A percentile compares a stretch with the other conserved stretches of the same genome.
Conservation (phyloP, 768 basidiomycete species). For the Galerina marginata region DNA sequence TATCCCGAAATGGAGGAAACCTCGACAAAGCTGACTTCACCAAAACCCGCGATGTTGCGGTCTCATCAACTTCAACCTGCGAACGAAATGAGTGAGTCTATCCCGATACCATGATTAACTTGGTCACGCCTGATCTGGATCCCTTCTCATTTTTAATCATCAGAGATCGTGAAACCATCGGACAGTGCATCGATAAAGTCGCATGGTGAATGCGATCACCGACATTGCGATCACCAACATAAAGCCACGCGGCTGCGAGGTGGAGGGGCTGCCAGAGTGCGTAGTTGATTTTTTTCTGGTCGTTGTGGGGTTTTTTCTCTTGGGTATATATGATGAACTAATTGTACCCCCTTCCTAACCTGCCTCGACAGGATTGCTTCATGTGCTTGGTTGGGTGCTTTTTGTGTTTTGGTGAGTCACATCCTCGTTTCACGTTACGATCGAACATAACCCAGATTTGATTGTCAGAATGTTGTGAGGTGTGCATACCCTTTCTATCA, state of each 20-base stretch:
- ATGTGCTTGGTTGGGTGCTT: conserved; percentile 14
- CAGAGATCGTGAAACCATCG: neutral
- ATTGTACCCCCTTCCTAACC: neutral
- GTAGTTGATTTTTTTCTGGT: neutral
- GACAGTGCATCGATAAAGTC: neutral
- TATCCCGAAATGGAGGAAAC: too few species aligned
- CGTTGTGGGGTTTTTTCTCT: neutral
- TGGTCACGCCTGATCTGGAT: neutral
- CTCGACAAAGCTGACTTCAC: neutral
- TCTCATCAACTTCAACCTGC: conserved; percentile 1
- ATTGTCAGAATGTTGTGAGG: conserved; percentile 18
- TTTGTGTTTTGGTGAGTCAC: conserved; percentile 15
- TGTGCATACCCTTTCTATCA: neutral
- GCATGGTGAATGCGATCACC: neutral
- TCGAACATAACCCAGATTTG: neutral
- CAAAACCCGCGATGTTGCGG: neutral
- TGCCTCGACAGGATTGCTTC: conserved; percentile 11
- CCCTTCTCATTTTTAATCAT: neutral
- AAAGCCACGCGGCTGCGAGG: conserved; percentile 1
- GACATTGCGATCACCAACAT: neutral
- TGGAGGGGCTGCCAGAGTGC: conserved; percentile 7
- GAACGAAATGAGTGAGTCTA: conserved; percentile 11
- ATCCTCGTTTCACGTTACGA: neutral
- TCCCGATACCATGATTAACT: neutral
- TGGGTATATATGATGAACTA: neutral